Evolutionary conservation across 257 asterid genomes (phyloP).

Genomic region (Penstemon eatonii): DNA sequence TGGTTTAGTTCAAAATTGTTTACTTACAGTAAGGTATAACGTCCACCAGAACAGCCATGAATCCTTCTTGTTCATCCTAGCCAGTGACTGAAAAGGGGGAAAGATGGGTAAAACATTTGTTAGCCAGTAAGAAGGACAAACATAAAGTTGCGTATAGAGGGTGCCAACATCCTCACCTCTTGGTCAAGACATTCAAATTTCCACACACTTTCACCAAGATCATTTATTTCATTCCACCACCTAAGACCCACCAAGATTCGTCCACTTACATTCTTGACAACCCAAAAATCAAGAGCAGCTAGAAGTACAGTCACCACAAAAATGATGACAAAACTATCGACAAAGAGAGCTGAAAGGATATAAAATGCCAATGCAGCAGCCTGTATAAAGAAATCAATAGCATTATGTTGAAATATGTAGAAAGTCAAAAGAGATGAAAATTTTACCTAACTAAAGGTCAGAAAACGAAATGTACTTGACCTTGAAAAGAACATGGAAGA

Average conservation of each 20-base stretch:
- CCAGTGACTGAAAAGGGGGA: constrained; percentile 63
- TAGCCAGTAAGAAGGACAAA: neutral
- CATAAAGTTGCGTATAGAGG: neutral
- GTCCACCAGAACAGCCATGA: constrained; percentile 99
- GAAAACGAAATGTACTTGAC: constrained; percentile 32
- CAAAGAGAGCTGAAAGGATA: constrained; percentile 84
- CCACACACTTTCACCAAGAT: constrained; percentile 91
- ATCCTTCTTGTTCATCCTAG: constrained; percentile 97
- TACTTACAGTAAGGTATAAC: constrained; percentile 77
- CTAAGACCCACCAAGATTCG: constrained; percentile 95
- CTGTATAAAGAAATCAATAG: constrained; percentile 42
- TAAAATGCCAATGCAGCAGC: constrained; percentile 93
- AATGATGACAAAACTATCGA: constrained; percentile 84
- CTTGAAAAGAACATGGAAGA: constrained; percentile 96
- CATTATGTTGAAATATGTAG: constrained; percentile 20
- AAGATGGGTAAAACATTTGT: constrained; percentile 12
- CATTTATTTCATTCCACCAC: constrained; percentile 98
- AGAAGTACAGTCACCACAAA: constrained; percentile 90
- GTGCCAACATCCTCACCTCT: constrained; percentile 43
- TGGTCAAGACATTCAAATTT: constrained; percentile 84
- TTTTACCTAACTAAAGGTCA: constrained; percentile 10
- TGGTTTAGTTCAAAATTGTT: constrained; percentile 15
- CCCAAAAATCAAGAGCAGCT: constrained; percentile 98
- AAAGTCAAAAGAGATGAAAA: constrained; percentile 2
- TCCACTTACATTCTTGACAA: constrained; percentile 95